These are phyloP conservation scores for Sugiyamaella lignohabitans DNA, from an alignment of 805 yeast genomes.

Conservation along the genomic window DNA sequence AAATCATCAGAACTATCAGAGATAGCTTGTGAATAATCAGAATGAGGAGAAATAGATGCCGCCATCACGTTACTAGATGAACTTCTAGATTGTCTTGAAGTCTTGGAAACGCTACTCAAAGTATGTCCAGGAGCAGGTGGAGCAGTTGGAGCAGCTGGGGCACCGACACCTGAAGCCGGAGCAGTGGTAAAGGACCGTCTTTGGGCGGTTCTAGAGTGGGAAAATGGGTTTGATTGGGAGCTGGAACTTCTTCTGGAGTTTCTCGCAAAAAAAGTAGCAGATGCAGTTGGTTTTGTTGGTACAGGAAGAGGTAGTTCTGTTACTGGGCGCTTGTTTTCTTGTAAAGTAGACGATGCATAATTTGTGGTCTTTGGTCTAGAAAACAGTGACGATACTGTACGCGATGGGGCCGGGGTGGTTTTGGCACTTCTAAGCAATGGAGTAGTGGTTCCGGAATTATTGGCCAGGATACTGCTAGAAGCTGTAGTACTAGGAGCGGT, in stretches of 20 bases:
- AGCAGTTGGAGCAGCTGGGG: no score
- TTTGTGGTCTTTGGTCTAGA: not conserved
- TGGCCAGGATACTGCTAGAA: no score
- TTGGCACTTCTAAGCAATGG: no score
- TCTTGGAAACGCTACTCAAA: no score
- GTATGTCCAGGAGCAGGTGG: no score
- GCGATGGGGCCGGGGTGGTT: no score
- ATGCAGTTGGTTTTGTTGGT: not conserved
- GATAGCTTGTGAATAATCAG: slow-evolving; percentile 3
- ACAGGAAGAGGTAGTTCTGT: not conserved
- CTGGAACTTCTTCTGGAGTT: not conserved
- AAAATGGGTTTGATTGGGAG: not conserved
- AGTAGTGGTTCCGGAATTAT: no score
- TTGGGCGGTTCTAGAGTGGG: not conserved
- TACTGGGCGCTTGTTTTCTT: not conserved
- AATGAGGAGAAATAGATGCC: no score
- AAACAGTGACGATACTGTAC: not conserved
- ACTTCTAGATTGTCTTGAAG: no score
- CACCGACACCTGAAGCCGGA: not conserved
- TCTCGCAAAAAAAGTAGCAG: not conserved
- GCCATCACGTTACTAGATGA: no score
- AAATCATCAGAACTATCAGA: not conserved
- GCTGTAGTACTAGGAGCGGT: no score
- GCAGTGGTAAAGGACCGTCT: not conserved
- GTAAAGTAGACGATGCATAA: not conserved